Evolutionary conservation across 805 yeast genomes (phyloP), one percentile per base, ranked within the genome.

Genomic region (Suhomyces sp.): DNA sequence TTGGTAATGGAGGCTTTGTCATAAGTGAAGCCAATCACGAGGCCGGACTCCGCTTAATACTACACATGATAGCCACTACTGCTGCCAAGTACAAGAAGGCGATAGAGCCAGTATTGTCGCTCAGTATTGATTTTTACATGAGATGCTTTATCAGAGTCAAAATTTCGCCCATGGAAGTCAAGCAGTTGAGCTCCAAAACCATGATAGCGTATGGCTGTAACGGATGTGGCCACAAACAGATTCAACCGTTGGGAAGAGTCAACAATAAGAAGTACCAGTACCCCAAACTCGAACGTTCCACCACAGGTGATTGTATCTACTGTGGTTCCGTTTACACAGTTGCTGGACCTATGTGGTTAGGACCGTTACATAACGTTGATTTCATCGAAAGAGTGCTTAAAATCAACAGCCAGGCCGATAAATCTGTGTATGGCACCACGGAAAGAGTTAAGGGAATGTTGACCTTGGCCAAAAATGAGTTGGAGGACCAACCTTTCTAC

Each of bases 341-440:
- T 35, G 91, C 93, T 6, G 99, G 99, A 4, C 99, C 99, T 55
- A 88, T 94, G 97, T 94, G 96, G 88, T 51, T 51, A 7, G 91
- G 85, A 9, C 75, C 79, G 6, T 69, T 94, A 53, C 98, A 93
- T 63, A 80, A 87, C 63, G 65, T 68, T 24, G 82, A 79, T 17
- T 94, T 93, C 62, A 76, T 93, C 44, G 76, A 82, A 26, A 81
- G 76, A 58, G 78, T 92, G 46, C 76, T 90, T 51, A 74, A 77
- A n/a, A 70, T 84, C 57, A 80, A 85, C 62, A 71, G 64, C 2
- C 68, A 68, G 7, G 78, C 84, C 22, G 83, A 79, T 51, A 76
- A 77, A 26, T 80, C 76, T 5, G 76, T 80, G 0, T 94, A 90
- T 67, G 87, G 87, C 47, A 94, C 99, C 0, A 76, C 81, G 23